Evolutionary conservation across 1,284 basidiomycete species (phyloP), one percentile per base, ranked within the genome.

Genomic region (Sporisorium iseilematis-ciliati): DNA sequence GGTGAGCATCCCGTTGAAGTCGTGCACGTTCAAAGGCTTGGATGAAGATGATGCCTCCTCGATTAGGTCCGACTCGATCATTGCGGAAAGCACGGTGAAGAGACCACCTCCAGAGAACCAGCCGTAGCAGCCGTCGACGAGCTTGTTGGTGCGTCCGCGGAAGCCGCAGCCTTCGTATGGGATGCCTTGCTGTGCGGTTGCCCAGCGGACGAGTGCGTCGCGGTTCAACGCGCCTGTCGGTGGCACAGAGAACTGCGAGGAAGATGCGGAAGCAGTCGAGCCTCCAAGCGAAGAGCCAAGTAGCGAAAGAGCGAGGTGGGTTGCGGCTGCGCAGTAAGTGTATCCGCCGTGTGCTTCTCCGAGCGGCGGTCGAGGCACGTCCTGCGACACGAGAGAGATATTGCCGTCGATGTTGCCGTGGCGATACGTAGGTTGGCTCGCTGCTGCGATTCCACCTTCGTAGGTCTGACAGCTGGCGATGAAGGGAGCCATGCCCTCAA

Each of bases 341-440:
- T 99, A 99, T 0, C 97, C 97, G 7, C 97, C 97, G 77, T 99
- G 97, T 0, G 97, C 95, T 86, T 99, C 97, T 53, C 95, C 92
- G 43, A 95, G 89, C 7, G 91, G 87, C 0, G 84, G 21, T 89
- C 91, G 14, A 90, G 89, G 84, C 1, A 85, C 49, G 21, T 65
- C 56, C 4, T 62, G 61, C 18, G 60, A 31, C 7, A 67, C 49
- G 38, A 61, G 49, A 10, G 59, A 58, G 51, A 67, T 57, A 8
- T 33, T 29, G 4, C 21, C 10, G 0, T 48, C 52, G 57, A 78
- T 1, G 2, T 6, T 75, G 4, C 72, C 57, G 35, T 54, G 41
- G 26, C 57, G 68, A 18, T 86, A 81, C 68, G 88, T 90, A 0
- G 92, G 91, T 58, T 93, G 91, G 0, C 93, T 92, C 0, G 93